Evolutionary conservation across 495 filamentous ascomycete species (phyloP), one percentile per base, ranked within the genome.

Genomic region (Penicillium angulare): DNA sequence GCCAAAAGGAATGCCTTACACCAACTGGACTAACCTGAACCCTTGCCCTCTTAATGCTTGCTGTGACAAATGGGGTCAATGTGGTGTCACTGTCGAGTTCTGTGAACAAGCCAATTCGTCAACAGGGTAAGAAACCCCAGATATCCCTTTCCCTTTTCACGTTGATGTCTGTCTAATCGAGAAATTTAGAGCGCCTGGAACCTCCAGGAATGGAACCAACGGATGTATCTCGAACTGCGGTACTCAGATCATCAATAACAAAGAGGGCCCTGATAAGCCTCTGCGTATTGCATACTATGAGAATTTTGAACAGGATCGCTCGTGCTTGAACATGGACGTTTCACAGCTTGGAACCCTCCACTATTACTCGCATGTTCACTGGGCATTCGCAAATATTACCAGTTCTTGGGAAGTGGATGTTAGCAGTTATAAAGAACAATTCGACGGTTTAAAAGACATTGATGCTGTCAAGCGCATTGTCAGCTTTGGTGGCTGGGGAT

Each of bases 161-260:
- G n/a, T n/a, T n/a, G n/a, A n/a, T n/a, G n/a, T n/a, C n/a, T n/a
- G n/a, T n/a, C n/a, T n/a, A n/a, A n/a, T n/a, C n/a, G n/a, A n/a
- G n/a, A n/a, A n/a, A n/a, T n/a, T n/a, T n/a, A n/a, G n/a, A n/a
- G n/a, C n/a, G n/a, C 72, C 74, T 0, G 74, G 72, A 10, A 73
- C 68, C 0, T 36, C 70, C n/a, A 33, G 44, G 20, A 51, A 55
- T 0, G 64, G 54, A 20, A 66, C 53, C 1, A 64, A 69, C 52
- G 71, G 71, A 1, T 79, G 76, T 53, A 71, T 75, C 40, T 72
- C 61, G 22, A 72, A 73, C 56, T 79, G 76, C 45, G 75, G 72
- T 5, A 72, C 51, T 1, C 44, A 68, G 10, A 67, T 77, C 21
- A 57, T 61, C 15, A 67, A 62, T 12, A 32, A n/a, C 10, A 12